These are phyloP conservation scores for Wallacemonas collosoma DNA, from an alignment of 208 protist genomes.

Conservation along the genomic window DNA sequence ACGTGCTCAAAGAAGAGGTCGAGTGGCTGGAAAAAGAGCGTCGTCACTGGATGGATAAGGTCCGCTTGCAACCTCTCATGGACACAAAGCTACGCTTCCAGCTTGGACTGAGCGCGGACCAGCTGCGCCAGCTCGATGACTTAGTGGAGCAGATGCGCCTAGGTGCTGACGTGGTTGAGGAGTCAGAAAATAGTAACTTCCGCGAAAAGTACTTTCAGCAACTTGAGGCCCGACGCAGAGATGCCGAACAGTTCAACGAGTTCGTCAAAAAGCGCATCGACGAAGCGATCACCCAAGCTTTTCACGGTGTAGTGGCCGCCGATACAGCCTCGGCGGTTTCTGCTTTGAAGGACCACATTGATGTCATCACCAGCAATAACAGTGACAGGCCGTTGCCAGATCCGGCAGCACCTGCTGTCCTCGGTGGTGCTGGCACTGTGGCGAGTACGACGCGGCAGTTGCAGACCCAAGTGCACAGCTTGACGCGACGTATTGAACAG, in stretches of 20 bases:
- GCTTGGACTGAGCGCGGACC: constrained; percentile 79
- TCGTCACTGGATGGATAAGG: constrained; percentile 90
- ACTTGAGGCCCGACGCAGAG: constrained; percentile 57
- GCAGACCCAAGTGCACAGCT: constrained; percentile 40
- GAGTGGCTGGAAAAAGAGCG: constrained; percentile 90
- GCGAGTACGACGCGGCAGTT: constrained; percentile 16
- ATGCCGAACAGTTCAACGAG: constrained; percentile 77
- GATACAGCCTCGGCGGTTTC: constrained; percentile 51
- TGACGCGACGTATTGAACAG: constrained; percentile 62
- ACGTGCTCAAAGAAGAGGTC: constrained; percentile 81
- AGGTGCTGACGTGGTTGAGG: constrained; percentile 59
- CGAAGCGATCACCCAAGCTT: constrained; percentile 55
- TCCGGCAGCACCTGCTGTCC: neutral
- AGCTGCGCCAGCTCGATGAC: constrained; percentile 80
- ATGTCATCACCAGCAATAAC: constrained; percentile 40
- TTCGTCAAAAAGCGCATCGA: constrained; percentile 78
- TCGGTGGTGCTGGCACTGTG: neutral
- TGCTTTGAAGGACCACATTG: constrained; percentile 66
- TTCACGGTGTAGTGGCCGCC: constrained; percentile 39
- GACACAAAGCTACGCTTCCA: constrained; percentile 86
- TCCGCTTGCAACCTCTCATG: constrained; percentile 87
- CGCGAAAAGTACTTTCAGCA: constrained; percentile 81
- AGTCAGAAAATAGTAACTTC: constrained; percentile 64
- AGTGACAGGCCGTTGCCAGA: constrained; percentile 29
- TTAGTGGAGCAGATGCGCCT: constrained; percentile 87